Percentiles rank a stretch among this genome's conserved stretches.
Evolutionary conservation across 805 yeast genomes (phyloP).

Genomic region (Nakazawaea peltata): DNA sequence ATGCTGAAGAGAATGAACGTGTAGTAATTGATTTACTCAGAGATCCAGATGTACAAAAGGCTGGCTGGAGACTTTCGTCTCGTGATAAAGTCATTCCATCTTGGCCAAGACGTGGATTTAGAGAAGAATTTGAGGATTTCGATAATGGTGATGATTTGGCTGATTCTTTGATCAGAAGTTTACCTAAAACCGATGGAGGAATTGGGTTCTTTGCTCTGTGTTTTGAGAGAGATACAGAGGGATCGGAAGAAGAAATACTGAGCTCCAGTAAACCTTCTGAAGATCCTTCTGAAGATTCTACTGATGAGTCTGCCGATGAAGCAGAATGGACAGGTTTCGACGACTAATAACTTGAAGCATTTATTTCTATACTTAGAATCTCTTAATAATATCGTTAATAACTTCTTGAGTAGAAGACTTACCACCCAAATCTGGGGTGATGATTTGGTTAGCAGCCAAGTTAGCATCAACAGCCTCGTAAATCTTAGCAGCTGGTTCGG

Average conservation of each 20-base stretch:
- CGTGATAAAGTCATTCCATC: slow-evolving; percentile 61
- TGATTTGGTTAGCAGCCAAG: slow-evolving; percentile 66
- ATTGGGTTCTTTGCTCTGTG: slow-evolving; percentile 97
- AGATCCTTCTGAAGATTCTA: no score
- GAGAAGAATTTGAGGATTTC: slow-evolving; percentile 53
- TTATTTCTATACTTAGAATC: slow-evolving; percentile 24
- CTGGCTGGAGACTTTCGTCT: slow-evolving; percentile 69
- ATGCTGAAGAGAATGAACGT: slow-evolving; percentile 87
- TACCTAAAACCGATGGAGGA: slow-evolving; percentile 92
- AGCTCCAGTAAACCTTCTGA: no score
- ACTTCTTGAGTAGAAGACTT: slow-evolving; percentile 80
- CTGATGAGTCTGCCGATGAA: slow-evolving; percentile 17
- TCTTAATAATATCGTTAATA: slow-evolving; percentile 66
- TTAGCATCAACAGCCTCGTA: slow-evolving; percentile 93
- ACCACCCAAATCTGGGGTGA: slow-evolving; percentile 97
- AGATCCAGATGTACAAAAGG: slow-evolving; percentile 52
- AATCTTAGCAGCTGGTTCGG: slow-evolving; percentile 84
- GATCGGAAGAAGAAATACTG: slow-evolving; percentile 9
- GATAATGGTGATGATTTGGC: slow-evolving; percentile 50
- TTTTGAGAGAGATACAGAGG: slow-evolving; percentile 44
- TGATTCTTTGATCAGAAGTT: slow-evolving; percentile 78
- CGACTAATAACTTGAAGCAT: slow-evolving; percentile 14
- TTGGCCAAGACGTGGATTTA: slow-evolving; percentile 85
- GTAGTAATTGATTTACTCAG: slow-evolving; percentile 75
- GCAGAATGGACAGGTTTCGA: slow-evolving; percentile 29